Conservation (phyloP, 768 basidiomycete genomes). For the Suillus discolor region DNA sequence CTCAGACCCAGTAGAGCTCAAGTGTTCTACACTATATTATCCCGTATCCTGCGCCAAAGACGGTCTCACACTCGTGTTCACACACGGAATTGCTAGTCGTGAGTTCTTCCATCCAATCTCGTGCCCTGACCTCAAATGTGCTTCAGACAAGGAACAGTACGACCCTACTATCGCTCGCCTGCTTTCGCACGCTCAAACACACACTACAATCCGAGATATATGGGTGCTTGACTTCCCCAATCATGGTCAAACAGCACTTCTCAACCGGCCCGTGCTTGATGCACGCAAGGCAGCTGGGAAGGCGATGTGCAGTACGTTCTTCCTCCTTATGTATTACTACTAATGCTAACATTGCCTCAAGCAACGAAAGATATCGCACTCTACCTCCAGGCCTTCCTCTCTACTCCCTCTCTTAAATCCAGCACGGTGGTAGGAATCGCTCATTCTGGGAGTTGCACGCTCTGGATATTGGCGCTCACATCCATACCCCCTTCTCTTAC, state of each 20-base stretch:
- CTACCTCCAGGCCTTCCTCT: conserved; percentile 29
- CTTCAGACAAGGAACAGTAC: conserved; percentile 32
- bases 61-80: conserved; percentile 29
- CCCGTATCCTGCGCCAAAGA: conserved; percentile 19
- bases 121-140: not conserved
- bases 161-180: conserved; percentile 19
- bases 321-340: not conserved
- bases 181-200: not conserved
- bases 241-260: conserved; percentile 35
- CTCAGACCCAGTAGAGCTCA: conserved; percentile 15
- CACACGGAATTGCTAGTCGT: conserved; percentile 32
- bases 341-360: conserved; percentile 6
- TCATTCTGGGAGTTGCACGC: conserved; percentile 33
- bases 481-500: not conserved
- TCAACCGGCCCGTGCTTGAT: conserved; percentile 32
- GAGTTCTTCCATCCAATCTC: conserved; percentile 7
- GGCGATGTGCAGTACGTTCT: conserved; percentile 25
- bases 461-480: conserved; percentile 12
- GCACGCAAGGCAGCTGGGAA: conserved; percentile 20
- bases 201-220: conserved; percentile 29
- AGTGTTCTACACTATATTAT: conserved; percentile 29
- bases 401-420: conserved; percentile 23
- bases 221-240: conserved; percentile 40
- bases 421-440: conserved; percentile 28
- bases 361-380: conserved; percentile 25